Base-by-base conservation (phyloP, 2,329 filamentous ascomycete genomes). In the Fusarium sacchari region DNA sequence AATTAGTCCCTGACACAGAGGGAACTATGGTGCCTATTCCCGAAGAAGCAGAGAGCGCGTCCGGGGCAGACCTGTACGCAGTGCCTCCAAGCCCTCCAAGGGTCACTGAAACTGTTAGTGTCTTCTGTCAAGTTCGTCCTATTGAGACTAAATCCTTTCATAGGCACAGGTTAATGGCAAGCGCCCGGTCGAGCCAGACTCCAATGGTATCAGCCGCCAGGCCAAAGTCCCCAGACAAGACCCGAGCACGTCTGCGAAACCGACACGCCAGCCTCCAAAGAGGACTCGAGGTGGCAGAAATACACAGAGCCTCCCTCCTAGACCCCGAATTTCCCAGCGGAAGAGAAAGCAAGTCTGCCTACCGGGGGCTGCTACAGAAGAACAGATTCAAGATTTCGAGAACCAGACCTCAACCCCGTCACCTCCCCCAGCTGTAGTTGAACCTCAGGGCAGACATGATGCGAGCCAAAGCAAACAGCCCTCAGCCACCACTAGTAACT, bases 201-300 rank as follows among this genome's bases (percentile, higher is more conserved):
- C 34, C 8, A 47, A 36, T 22, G 32, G 47, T 17, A 37, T 24
- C 24, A 42, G 24, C 15, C 47, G 22, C 26, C 68, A 44, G 15
- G 43, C 53, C 40, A 64, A 72, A 64, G n/a, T 9, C 18, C 55
- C 36, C 5, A 55, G 69, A 57, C 37, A 55, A 28, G 55, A 30
- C 8, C 36, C 32, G 36, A 24, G 17, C 14, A 32, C 32, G 7
- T n/a, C 10, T 30, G 67, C 20, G 18, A 36, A 18, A 5, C 6
- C n/a, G 11, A 30, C 15, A 15, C 37, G 34, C 8, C 62, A 43
- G 7, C 18, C 47, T 26, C 7, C 30, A 30, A 50, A 36, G 17
- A 10, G 26, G 12, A 15, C n/a, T 42, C 43, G 30, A 42, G 26
- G 26, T 55, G 28, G 15, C 6, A 39, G 26, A 47, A 28, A 36